Evolutionary conservation across 768 basidiomycete species (phyloP).

Genomic region (Nidula microcarpa): DNA sequence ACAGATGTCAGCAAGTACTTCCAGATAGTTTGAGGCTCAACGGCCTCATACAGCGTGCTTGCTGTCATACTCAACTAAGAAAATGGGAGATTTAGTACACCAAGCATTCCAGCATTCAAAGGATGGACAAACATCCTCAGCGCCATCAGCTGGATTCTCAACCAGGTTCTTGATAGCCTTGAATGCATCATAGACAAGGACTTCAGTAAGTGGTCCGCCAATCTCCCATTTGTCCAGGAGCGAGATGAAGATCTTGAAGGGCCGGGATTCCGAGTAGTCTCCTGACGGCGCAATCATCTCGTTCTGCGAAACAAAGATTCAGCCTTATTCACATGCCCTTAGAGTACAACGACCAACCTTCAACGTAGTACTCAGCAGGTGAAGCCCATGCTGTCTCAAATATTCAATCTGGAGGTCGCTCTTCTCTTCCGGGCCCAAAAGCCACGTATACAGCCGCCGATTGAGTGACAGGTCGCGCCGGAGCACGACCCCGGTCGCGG

Average conservation of each 20-base stretch:
- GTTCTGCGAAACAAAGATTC: conserved; percentile 32
- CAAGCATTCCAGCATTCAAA: not conserved
- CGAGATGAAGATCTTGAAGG: conserved; percentile 96
- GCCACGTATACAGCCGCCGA: conserved; percentile 89
- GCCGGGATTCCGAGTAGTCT: conserved; percentile 75
- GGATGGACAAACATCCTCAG: conserved; percentile 53
- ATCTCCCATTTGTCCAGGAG: conserved; percentile 97
- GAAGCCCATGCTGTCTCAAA: conserved; percentile 67
- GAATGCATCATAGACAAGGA: conserved; percentile 76
- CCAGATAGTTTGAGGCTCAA: conserved; percentile 89
- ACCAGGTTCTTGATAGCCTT: conserved; percentile 61
- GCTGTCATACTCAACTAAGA: conserved; percentile 75
- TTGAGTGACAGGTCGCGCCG: conserved; percentile 91
- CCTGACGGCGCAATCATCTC: conserved; percentile 75
- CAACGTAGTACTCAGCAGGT: conserved; percentile 66
- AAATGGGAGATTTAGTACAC: not conserved
- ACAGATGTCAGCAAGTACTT: conserved; percentile 60
- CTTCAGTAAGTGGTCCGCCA: conserved; percentile 75
- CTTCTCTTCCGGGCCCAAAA: conserved; percentile 80
- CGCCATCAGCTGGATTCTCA: conserved; percentile 46
- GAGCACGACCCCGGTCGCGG: conserved; percentile 85
- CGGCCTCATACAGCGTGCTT: conserved; percentile 86
- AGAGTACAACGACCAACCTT: conserved; percentile 39
- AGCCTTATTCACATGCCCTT: not conserved
- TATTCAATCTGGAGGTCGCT: conserved; percentile 72